A percentile compares a stretch with the other conserved stretches of the same genome.
Conservation (phyloP, 1,284 basidiomycete genomes). For the Ustilago nuda region DNA sequence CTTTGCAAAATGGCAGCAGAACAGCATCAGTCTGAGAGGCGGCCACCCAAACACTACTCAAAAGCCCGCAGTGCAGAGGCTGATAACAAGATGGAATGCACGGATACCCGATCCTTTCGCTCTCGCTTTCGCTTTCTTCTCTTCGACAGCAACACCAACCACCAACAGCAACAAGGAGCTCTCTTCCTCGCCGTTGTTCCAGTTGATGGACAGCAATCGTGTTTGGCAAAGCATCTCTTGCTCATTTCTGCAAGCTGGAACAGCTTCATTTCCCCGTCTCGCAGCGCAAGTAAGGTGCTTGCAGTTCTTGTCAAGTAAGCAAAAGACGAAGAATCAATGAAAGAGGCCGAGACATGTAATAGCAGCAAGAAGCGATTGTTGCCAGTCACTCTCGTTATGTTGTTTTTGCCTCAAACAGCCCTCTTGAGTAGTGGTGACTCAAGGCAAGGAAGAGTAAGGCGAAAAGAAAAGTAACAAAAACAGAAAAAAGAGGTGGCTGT, state of each 20-base stretch:
- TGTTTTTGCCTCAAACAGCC: not conserved
- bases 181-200: not conserved
- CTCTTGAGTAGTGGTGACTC: not conserved
- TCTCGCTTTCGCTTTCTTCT: not conserved
- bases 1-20: not conserved
- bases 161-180: not conserved
- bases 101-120: slow-evolving; percentile 13
- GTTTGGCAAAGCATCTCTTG: not conserved
- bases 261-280: not conserved
- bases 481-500: slow-evolving; percentile 11
- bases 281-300: not conserved
- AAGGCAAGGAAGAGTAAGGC: not conserved
- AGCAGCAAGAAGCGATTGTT: not conserved
- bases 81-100: slow-evolving; percentile 11
- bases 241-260: not conserved
- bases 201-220: not conserved
- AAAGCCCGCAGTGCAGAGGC: not conserved
- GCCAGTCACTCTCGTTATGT: not conserved
- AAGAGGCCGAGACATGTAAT: slow-evolving; percentile 13
- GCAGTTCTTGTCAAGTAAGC: not conserved
- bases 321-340: not conserved
- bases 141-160: not conserved
- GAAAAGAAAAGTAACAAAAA: not conserved
- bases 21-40: not conserved
- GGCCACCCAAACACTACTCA: not conserved